Percentiles rank a stretch among this genome's conserved stretches.
These are phyloP conservation scores for Arabis hirsuta DNA, from an alignment of 345 rosid genomes.

Conservation along the genomic window DNA sequence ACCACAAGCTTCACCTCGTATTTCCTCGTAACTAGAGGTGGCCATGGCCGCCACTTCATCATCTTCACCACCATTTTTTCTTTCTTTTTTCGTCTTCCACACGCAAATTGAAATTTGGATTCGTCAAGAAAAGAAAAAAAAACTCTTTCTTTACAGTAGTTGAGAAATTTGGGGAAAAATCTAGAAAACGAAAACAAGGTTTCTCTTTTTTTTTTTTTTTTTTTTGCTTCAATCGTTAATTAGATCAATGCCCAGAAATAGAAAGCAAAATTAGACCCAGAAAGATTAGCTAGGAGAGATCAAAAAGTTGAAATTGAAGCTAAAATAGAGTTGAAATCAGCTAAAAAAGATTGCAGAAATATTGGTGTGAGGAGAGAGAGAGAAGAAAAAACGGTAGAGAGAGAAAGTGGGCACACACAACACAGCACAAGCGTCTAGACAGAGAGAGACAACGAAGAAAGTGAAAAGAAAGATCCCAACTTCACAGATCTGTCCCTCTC, in stretches of 20 bases:
- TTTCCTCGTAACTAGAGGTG: constrained; percentile 72
- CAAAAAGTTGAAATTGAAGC: constrained; percentile 1
- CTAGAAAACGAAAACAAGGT: constrained; percentile 3
- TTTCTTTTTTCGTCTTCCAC: background rate
- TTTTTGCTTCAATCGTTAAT: constrained; percentile 18
- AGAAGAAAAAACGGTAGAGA: background rate
- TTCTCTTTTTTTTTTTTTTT: background rate
- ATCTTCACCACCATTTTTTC: constrained; percentile 84
- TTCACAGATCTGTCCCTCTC: constrained; percentile 42
- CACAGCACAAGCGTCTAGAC: constrained; percentile 42
- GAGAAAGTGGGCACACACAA: constrained; percentile 30
- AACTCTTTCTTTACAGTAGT: constrained; percentile 27
- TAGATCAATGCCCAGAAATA: constrained; percentile 42
- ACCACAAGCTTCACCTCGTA: constrained; percentile 75
- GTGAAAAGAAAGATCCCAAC: constrained; percentile 43
- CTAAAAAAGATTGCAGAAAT: constrained; percentile 12
- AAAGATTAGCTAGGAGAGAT: constrained; percentile 14
- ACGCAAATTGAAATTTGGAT: constrained; percentile 5
- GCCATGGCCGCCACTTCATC: constrained; percentile 99
- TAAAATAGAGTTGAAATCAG: constrained; percentile 15
- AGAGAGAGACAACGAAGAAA: constrained; percentile 45
- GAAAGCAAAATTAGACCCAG: constrained; percentile 32
- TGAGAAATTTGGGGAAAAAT: constrained; percentile 32
- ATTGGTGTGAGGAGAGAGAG: constrained; percentile 2
- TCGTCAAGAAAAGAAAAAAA: constrained; percentile 1